These are phyloP conservation scores for Trametes elegans DNA, from an alignment of 768 basidiomycete species.

Conservation along the genomic window DNA sequence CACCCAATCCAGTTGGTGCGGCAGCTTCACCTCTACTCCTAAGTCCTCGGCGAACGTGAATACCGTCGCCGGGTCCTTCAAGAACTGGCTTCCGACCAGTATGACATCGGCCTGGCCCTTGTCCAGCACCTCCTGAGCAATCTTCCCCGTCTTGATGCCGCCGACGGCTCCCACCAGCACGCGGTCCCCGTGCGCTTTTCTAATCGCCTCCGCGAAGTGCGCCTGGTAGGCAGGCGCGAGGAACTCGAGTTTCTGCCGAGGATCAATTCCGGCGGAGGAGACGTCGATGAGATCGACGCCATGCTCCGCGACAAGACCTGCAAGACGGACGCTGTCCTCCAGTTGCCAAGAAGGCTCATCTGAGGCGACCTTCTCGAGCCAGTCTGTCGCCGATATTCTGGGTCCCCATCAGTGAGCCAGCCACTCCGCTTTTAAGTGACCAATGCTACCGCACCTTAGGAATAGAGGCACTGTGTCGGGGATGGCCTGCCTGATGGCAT, in stretches of 20 bases:
- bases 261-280: constrained; percentile 60
- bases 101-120: constrained; percentile 54
- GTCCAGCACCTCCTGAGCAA: constrained; percentile 59
- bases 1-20: constrained; percentile 52
- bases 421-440: no score
- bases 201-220: constrained; percentile 33
- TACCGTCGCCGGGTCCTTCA: constrained; percentile 49
- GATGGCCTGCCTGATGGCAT: constrained; percentile 54
- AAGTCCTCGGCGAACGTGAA: constrained; percentile 51
- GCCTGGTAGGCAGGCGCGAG: constrained; percentile 13
- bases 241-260: constrained; percentile 41
- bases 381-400: constrained; percentile 71
- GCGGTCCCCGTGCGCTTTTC: constrained; percentile 41
- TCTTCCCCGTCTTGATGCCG: constrained; percentile 49
- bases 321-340: constrained; percentile 64
- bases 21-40: constrained; percentile 43
- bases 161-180: constrained; percentile 54
- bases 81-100: constrained; percentile 37
- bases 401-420: no score
- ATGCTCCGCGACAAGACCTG: constrained; percentile 53
- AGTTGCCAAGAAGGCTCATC: constrained; percentile 64
- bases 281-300: constrained; percentile 80
- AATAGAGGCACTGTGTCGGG: constrained; percentile 67
- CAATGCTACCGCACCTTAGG: constrained; percentile 55
- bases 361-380: constrained; percentile 57